Percentiles rank a stretch among this genome's conserved stretches.
Evolutionary conservation across 1,284 basidiomycete genomes (phyloP).

Genomic region (Ceratobasidium papillatum): DNA sequence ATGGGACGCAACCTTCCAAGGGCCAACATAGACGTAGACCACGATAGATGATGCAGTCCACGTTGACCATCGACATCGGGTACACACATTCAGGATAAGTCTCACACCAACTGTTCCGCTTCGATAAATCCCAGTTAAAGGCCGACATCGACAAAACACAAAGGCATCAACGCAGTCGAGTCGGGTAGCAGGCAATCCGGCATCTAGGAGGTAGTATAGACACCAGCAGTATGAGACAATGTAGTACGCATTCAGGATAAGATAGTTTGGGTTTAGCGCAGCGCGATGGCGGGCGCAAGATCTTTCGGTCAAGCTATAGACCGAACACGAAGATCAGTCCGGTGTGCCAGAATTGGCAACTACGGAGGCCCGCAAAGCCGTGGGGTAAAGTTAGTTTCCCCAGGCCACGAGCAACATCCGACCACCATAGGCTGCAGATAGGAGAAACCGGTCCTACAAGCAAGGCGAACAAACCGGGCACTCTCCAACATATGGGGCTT

Average conservation of each 20-base stretch:
- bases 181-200: neutral
- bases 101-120: neutral
- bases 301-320: neutral
- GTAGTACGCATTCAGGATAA: neutral
- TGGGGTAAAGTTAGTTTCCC: neutral
- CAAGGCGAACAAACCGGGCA: slow-evolving; percentile 7
- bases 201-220: neutral
- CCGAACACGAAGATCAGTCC: neutral
- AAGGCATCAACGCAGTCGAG: slow-evolving; percentile 15
- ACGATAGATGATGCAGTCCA: neutral
- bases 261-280: neutral
- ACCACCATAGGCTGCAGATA: slow-evolving; percentile 4
- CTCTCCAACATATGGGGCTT: neutral
- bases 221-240: neutral
- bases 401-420: neutral
- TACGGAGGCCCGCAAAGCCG: neutral
- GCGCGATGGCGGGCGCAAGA: neutral
- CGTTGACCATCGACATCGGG: too few relatives aligned
- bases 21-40: neutral
- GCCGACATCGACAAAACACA: neutral
- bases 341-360: neutral
- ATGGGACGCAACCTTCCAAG: neutral
- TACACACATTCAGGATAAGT: slow-evolving; percentile 5
- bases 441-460: neutral
- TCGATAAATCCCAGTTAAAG: neutral